A percentile compares a stretch with the other conserved stretches of the same genome.
phyloP scores from a whole-genome alignment of 805 yeast species.

The Cyberlindnera bimundalis region DNA sequence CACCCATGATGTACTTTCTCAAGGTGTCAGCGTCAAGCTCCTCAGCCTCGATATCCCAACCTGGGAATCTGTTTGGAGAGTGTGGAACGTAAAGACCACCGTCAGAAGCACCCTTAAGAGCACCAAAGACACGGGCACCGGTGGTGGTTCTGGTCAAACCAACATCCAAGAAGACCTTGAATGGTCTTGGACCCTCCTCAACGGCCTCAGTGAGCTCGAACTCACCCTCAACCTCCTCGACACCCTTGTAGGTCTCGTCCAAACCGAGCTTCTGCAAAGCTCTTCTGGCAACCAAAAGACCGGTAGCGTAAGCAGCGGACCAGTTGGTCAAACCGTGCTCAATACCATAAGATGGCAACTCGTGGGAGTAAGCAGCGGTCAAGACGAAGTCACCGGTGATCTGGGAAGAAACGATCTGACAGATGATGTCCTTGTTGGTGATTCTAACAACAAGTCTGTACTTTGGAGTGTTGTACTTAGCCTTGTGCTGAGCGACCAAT shows the following conservation, averaged over 20 bases:
- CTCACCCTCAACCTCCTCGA: slow-evolving; percentile 99
- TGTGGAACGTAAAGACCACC: slow-evolving; percentile 99
- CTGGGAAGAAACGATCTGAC: slow-evolving; percentile 95
- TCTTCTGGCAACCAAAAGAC: slow-evolving; percentile 98
- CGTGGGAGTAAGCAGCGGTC: slow-evolving; percentile 98
- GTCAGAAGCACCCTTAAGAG: slow-evolving; percentile 99
- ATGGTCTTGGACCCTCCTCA: slow-evolving; percentile 99
- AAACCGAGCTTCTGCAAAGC: slow-evolving; percentile 95
- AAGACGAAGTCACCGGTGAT: slow-evolving; percentile 95
- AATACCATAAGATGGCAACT: slow-evolving; percentile 97
- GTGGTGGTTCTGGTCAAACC: slow-evolving; percentile 99
- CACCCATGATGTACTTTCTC: slow-evolving; percentile 99
- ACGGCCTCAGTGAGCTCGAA: slow-evolving; percentile 97
- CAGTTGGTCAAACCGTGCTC: slow-evolving; percentile 99
- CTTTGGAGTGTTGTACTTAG: slow-evolving; percentile 99
- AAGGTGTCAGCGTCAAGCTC: slow-evolving; percentile 96
- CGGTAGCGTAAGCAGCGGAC: slow-evolving; percentile 99
- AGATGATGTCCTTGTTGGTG: slow-evolving; percentile 99
- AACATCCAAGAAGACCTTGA: slow-evolving; percentile 98
- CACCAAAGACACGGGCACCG: slow-evolving; percentile 99
- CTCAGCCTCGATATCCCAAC: slow-evolving; percentile 98
- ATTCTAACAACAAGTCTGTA: slow-evolving; percentile 99
- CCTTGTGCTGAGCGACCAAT: slow-evolving; percentile 99
- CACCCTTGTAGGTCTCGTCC: slow-evolving; percentile 98
- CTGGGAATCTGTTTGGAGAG: slow-evolving; percentile 99